Conservation (phyloP, 2,329 filamentous ascomycete genomes). For the Fusarium nelsonii region DNA sequence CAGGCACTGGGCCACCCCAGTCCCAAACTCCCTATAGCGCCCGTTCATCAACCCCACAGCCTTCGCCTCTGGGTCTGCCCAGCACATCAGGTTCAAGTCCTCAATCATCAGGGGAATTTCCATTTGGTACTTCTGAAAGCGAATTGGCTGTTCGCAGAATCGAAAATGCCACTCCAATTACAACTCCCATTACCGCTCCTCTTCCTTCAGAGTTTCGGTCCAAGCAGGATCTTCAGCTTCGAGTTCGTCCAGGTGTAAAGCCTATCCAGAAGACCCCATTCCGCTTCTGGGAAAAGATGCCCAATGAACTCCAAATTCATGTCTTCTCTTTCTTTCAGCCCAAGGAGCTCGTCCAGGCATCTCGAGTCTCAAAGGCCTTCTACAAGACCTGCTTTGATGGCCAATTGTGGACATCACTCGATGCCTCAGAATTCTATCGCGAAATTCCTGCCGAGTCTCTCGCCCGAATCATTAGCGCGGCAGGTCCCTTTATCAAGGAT, state of each 20-base stretch:
- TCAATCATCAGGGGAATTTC: conserved; percentile 56
- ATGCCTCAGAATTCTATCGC: conserved; percentile 87
- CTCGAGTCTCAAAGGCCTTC: conserved; percentile 82
- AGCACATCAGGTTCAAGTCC: conserved; percentile 56
- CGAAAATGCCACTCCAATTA: conserved; percentile 59
- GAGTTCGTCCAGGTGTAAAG: conserved; percentile 33
- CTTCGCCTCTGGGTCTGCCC: conserved; percentile 57
- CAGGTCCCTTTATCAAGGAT: conserved; percentile 90
- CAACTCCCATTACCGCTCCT: conserved; percentile 64
- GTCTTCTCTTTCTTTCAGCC: conserved; percentile 82
- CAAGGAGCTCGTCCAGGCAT: conserved; percentile 83
- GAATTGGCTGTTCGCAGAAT: conserved; percentile 68
- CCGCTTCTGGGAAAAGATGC: conserved; percentile 85
- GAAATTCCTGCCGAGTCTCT: conserved; percentile 87
- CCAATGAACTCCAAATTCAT: conserved; percentile 82
- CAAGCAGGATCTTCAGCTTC: conserved; percentile 48
- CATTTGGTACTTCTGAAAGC: conserved; percentile 59
- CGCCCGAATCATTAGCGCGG: conserved; percentile 84
- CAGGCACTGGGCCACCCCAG: conserved; percentile 53
- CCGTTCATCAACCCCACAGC: conserved; percentile 52
- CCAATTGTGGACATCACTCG: conserved; percentile 88
- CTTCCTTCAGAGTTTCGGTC: conserved; percentile 73
- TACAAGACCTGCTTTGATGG: conserved; percentile 91
- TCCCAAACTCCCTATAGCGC: conserved; percentile 47
- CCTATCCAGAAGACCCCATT: conserved; percentile 55